Conservation (phyloP, 805 yeast genomes). For the Candida insectalens region DNA sequence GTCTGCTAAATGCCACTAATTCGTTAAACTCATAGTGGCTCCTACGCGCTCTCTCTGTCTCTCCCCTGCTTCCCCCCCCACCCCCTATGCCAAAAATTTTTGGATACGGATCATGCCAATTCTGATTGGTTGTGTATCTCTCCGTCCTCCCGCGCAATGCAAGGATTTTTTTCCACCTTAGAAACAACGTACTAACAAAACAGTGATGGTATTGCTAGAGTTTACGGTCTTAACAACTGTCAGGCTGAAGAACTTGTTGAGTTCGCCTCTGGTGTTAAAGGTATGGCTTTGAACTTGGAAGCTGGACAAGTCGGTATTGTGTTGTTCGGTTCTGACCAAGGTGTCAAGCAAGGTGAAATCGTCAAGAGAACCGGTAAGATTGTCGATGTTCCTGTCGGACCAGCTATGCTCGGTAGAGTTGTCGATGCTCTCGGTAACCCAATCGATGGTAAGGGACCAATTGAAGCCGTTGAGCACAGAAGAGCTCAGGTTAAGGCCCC, state of each 20-base stretch:
- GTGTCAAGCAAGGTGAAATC: constrained; percentile 98
- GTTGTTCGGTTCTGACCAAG: constrained; percentile 97
- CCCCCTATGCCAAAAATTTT: too few species aligned
- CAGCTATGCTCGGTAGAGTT: constrained; percentile 96
- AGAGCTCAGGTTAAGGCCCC: constrained; percentile 99
- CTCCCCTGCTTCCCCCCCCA: too few species aligned
- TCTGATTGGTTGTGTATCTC: too few species aligned
- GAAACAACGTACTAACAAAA: constrained; percentile 2
- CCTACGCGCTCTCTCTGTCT: too few species aligned
- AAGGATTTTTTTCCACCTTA: too few species aligned
- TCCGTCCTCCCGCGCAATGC: too few species aligned
- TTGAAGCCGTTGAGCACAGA: constrained; percentile 70
- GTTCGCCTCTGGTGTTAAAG: constrained; percentile 98
- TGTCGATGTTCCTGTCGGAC: constrained; percentile 99
- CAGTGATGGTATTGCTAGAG: constrained; percentile 99
- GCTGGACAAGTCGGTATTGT: constrained; percentile 99
- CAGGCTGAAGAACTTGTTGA: constrained; percentile 99
- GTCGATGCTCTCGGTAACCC: constrained; percentile 99
- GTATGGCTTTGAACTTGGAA: constrained; percentile 99
- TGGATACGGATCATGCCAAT: too few species aligned
- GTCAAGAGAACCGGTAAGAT: constrained; percentile 99
- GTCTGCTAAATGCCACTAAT: too few species aligned
- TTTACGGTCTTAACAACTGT: constrained; percentile 97
- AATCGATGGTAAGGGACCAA: constrained; percentile 99
- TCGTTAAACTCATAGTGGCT: too few species aligned